A percentile compares a stretch with the other conserved stretches of the same genome.
phyloP scores from a whole-genome alignment of 2,329 filamentous ascomycete genomes.

The Neocucurbitaria cava region DNA sequence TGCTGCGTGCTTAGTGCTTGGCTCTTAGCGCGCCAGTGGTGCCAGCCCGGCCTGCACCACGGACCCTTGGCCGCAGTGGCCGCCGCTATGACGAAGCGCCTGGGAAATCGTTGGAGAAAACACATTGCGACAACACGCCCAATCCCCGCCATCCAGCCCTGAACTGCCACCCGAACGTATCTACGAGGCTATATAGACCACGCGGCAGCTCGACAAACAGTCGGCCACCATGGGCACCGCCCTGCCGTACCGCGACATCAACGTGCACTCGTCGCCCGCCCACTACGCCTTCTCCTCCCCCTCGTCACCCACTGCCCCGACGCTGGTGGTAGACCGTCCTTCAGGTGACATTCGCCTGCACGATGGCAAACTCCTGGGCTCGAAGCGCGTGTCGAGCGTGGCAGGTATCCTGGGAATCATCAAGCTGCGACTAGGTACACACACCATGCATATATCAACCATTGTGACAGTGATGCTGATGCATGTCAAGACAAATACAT shows the following conservation, averaged over 20 bases:
- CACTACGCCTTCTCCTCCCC: slow-evolving; percentile 97
- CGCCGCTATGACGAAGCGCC: slow-evolving; percentile 26
- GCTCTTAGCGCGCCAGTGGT: slow-evolving; percentile 7
- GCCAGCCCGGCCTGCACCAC: no score
- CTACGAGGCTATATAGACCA: not conserved
- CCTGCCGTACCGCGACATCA: slow-evolving; percentile 92
- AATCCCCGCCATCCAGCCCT: not conserved
- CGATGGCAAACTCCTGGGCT: slow-evolving; percentile 76
- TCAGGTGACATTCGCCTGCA: slow-evolving; percentile 88
- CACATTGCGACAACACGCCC: not conserved
- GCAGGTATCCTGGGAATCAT: slow-evolving; percentile 94
- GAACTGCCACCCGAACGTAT: not conserved
- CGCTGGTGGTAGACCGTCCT: slow-evolving; percentile 87
- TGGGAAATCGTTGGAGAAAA: slow-evolving; percentile 1
- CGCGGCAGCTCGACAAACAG: not conserved
- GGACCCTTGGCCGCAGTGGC: slow-evolving; percentile 11
- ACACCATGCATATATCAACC: slow-evolving; percentile 1
- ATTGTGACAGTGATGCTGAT: slow-evolving; percentile 18
- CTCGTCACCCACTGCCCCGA: slow-evolving; percentile 86
- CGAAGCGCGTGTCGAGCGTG: slow-evolving; percentile 90
- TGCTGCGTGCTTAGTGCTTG: slow-evolving; percentile 13
- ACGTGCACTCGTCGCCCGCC: slow-evolving; percentile 88
- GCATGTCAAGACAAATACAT: slow-evolving; percentile 81
- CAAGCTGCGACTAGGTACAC: slow-evolving; percentile 84
- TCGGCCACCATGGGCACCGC: slow-evolving; percentile 55